Evolutionary conservation across 2,329 filamentous ascomycete species (phyloP).

Genomic region (Cladophialophora yegresii): DNA sequence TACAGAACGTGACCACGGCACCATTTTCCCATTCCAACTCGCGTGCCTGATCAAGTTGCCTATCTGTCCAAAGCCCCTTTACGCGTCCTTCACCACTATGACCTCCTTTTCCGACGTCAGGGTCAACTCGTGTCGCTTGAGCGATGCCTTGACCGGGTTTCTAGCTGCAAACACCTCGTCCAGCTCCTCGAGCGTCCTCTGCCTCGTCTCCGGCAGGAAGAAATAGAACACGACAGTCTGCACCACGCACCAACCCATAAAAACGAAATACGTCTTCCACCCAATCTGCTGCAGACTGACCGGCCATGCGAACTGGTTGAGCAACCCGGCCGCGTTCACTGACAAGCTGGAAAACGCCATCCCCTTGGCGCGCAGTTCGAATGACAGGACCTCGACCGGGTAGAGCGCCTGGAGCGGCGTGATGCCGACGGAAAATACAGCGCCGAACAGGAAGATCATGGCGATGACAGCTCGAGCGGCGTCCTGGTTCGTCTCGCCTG

Average conservation of each 20-base stretch:
- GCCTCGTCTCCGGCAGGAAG: constrained; percentile 54
- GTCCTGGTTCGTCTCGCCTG: constrained; percentile 19
- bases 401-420: constrained; percentile 53
- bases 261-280: constrained; percentile 58
- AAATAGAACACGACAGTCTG: constrained; percentile 49
- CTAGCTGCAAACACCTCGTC: background rate
- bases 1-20: background rate
- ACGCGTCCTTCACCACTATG: constrained; percentile 1
- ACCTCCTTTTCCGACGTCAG: background rate
- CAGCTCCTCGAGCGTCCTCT: constrained; percentile 43
- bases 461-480: constrained; percentile 47
- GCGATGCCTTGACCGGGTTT: constrained; percentile 1
- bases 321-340: constrained; percentile 49
- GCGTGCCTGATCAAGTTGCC: background rate
- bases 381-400: constrained; percentile 56
- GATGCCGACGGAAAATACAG: constrained; percentile 54
- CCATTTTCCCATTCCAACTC: background rate
- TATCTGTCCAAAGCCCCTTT: background rate
- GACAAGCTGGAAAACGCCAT: constrained; percentile 54
- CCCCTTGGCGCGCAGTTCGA: constrained; percentile 59
- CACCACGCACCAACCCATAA: constrained; percentile 41
- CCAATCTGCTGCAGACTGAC: constrained; percentile 49
- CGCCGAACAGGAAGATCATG: constrained; percentile 58
- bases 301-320: constrained; percentile 51
- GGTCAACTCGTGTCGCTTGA: background rate